A percentile compares a stretch with the other conserved stretches of the same genome.
Conservation (phyloP, 352 stramenopile species). For the Globisporangium canariense region DNA sequence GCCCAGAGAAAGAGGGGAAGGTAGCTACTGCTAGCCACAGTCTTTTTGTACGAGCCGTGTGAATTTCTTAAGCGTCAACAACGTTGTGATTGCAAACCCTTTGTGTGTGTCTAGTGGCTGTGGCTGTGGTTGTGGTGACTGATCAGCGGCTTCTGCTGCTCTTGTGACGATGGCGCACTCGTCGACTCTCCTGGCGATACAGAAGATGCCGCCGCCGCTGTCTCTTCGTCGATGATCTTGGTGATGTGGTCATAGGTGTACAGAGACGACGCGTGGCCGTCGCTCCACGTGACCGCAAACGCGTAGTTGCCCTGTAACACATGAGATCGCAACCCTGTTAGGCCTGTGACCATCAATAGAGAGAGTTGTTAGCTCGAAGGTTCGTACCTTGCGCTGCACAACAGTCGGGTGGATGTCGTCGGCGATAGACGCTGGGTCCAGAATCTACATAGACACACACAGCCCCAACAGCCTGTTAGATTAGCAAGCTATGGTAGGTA, state of each 20-base stretch:
- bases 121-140: conserved; percentile 5
- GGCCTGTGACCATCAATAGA: not conserved
- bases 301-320: conserved; percentile 95
- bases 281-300: conserved; percentile 95
- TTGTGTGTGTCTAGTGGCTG: conserved; percentile 2
- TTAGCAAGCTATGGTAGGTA: too few species aligned
- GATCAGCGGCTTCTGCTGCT: not conserved
- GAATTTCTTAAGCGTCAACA: too few species aligned
- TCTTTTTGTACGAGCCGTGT: too few species aligned
- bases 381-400: conserved; percentile 75
- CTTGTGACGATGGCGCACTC: not conserved
- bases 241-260: conserved; percentile 94
- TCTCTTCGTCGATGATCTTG: conserved; percentile 48
- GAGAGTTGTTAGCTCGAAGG: conserved; percentile 14
- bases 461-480: not conserved
- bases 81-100: too few species aligned
- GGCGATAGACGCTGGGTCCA: conserved; percentile 64
- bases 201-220: not conserved
- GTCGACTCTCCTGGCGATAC: not conserved
- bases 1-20: too few species aligned
- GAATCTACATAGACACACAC: conserved; percentile 33
- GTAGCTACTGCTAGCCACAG: too few species aligned
- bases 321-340: not conserved
- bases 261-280: conserved; percentile 95
- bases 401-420: conserved; percentile 79